phyloP scores from a whole-genome alignment of 805 yeast genomes.

The Candida wancherniae region DNA sequence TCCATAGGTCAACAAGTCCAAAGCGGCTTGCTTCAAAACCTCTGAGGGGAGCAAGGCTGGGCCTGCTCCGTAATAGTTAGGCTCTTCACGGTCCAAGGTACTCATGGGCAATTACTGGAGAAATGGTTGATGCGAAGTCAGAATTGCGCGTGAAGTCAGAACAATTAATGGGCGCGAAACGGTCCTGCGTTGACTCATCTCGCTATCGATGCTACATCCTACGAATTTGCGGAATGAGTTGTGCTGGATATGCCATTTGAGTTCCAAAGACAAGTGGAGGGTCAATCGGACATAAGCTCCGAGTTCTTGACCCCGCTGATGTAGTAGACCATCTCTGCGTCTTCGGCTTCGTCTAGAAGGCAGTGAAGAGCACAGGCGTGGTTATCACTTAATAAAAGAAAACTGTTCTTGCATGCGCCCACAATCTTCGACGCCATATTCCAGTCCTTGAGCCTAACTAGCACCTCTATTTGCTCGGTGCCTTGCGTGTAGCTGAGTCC shows the following conservation, averaged over 20 bases:
- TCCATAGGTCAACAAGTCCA: slow-evolving; percentile 70
- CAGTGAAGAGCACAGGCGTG: slow-evolving; percentile 65
- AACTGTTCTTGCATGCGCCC: slow-evolving; percentile 55
- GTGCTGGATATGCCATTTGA: too few species aligned
- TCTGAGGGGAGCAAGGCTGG: slow-evolving; percentile 87
- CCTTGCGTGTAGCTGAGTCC: too few species aligned
- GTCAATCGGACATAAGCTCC: slow-evolving; percentile 6
- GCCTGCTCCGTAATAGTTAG: slow-evolving; percentile 95
- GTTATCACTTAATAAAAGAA: slow-evolving; percentile 52
- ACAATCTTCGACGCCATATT: slow-evolving; percentile 57
- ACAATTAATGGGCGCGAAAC: too few species aligned
- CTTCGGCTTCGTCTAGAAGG: slow-evolving; percentile 57
- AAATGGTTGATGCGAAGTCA: too few species aligned
- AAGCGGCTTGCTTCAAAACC: slow-evolving; percentile 85
- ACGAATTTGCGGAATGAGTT: too few species aligned
- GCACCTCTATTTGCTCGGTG: too few species aligned
- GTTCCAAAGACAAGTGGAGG: too few species aligned
- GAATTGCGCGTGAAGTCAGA: too few species aligned
- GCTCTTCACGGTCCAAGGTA: slow-evolving; percentile 59
- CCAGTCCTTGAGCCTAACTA: slow-evolving; percentile 63
- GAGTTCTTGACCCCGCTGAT: slow-evolving; percentile 32
- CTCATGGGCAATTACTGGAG: too few species aligned
- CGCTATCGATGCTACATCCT: too few species aligned
- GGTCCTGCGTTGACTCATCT: too few species aligned
- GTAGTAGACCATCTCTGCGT: slow-evolving; percentile 62